Base-by-base conservation (phyloP, 1,284 basidiomycete species). In the Cutaneotrichosporon sp. region DNA sequence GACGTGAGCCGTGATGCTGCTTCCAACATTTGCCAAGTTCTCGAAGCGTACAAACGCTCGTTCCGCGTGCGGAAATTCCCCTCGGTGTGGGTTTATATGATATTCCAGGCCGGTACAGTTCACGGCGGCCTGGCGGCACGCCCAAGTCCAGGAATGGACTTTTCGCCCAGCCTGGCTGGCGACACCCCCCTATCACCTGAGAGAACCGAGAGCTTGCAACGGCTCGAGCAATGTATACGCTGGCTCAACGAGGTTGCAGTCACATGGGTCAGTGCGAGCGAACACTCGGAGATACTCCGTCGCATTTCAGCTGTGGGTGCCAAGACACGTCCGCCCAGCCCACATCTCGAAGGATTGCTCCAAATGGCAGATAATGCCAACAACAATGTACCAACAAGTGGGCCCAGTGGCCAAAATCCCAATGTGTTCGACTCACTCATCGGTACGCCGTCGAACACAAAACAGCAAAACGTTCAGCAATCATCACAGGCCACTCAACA, bases 61-160 rank as follows among this genome's bases (percentile, higher is more conserved):
- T 58, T 58, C 39, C 52, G 52, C 21, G 44, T 54, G 17, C 52
- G 52, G 52, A 58, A 54, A 43, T 58, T 49, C 30, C 41, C 56
- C 2, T 42, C 42, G 4, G 38, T 43, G 2, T 58, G 56, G 56
- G 46, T 52, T 8, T 58, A 58, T 39, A 51, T 58, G 39, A 47
- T 54, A 14, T 58, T 54, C 50, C 56, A 58, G 46, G 56, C 56
- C 12, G 52, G 42, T 1, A 58, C 56, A 0, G 56, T 58, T 8
- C 52, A 54, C 18, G 56, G 52, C 2, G 56, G 56, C 13, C 50
- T 58, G 15, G 52, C 56, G 0, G 45, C 49, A 12, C 46, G 54
- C 8, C 26, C 34, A 1, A 20, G 10, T 20, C 17, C 47, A 3
- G 36, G 38, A 12, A 34, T 34, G 41, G 18, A 8, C 4, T 30